phyloP scores from a whole-genome alignment of 2,329 filamentous ascomycete species.

The Tolypocladium pustulatum region DNA sequence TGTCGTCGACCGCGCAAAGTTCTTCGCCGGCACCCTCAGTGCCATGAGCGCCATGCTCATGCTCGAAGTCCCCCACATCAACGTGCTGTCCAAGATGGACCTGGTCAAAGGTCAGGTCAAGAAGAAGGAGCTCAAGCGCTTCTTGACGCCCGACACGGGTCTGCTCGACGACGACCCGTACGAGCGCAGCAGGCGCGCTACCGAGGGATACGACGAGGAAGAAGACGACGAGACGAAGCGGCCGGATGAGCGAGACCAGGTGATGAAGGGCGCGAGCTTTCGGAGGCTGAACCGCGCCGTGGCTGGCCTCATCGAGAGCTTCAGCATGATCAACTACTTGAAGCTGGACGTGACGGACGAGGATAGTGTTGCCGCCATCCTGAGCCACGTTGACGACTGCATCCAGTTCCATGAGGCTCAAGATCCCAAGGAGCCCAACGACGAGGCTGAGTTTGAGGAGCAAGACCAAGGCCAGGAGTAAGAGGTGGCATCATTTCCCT shows the following conservation, averaged over 20 bases:
- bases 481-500: neutral
- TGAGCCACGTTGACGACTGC: constrained; percentile 90
- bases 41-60: constrained; percentile 99
- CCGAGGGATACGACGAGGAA: constrained; percentile 31
- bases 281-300: constrained; percentile 78
- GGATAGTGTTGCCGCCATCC: constrained; percentile 72
- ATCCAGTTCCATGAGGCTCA: constrained; percentile 92
- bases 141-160: constrained; percentile 74
- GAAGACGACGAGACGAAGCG: constrained; percentile 46
- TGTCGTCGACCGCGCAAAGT: constrained; percentile 90
- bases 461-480: constrained; percentile 23
- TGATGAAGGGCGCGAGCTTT: constrained; percentile 78
- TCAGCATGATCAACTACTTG: constrained; percentile 94
- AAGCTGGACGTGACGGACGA: constrained; percentile 84
- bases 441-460: constrained; percentile 37
- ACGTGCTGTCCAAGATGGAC: constrained; percentile 97
- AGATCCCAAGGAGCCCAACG: constrained; percentile 73
- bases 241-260: constrained; percentile 52
- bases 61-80: constrained; percentile 94
- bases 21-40: constrained; percentile 88
- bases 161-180: constrained; percentile 72
- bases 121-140: constrained; percentile 80
- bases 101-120: constrained; percentile 82
- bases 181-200: constrained; percentile 30
- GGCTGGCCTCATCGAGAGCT: constrained; percentile 85